Evolutionary conservation across 352 stramenopile genomes (phyloP).

Genomic region (Aphanomyces astaci): DNA sequence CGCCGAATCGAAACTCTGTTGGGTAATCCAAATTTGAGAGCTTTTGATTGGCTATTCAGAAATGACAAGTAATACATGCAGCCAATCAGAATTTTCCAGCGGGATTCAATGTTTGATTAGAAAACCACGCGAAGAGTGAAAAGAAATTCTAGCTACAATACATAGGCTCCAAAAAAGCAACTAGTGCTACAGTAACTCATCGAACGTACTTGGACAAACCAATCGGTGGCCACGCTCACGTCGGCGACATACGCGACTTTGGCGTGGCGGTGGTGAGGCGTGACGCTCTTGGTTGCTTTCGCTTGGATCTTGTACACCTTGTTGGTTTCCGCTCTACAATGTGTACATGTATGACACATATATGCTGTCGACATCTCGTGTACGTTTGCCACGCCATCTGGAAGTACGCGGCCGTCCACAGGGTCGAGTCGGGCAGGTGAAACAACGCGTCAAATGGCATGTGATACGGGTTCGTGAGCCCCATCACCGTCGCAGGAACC

Average conservation of each 20-base stretch:
- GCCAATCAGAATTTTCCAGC: no score
- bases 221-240: neutral
- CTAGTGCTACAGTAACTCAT: no score
- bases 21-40: no score
- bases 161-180: no score
- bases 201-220: conserved; percentile 7
- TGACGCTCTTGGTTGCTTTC: neutral
- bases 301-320: conserved; percentile 15
- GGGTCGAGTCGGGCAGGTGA: conserved; percentile 28
- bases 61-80: no score
- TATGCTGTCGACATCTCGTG: neutral
- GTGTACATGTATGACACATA: neutral
- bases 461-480: conserved; percentile 37
- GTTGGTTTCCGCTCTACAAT: conserved; percentile 1
- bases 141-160: no score
- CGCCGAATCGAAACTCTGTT: no score
- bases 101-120: no score
- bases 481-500: conserved; percentile 22
- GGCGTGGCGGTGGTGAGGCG: conserved; percentile 2
- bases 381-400: conserved; percentile 48
- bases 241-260: conserved; percentile 7
- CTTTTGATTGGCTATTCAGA: no score
- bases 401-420: conserved; percentile 37
- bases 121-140: no score
- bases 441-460: conserved; percentile 50